Base-by-base conservation (phyloP, 352 stramenopile genomes). In the Globisporangium radiosum region DNA sequence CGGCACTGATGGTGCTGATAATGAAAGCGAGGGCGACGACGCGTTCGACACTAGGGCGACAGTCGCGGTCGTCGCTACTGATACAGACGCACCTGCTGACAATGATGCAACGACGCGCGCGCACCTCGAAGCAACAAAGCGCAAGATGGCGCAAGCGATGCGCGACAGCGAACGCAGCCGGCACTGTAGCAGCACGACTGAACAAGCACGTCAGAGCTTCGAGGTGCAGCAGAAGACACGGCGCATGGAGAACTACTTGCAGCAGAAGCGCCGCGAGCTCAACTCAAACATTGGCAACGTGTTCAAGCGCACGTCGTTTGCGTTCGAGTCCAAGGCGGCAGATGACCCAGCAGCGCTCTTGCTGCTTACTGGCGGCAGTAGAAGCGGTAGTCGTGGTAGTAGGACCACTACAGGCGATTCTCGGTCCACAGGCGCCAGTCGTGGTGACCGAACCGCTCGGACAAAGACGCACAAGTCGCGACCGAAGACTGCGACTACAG, bases 261-360 rank as follows among this genome's bases (percentile, higher is more conserved):
- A 86, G 43, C 81, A 90, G 57, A 90, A 90, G 60, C 72, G 72
- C 1, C 74, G 81, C 44, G 76, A 88, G 45, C 65, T 86, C 47
- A 85, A 78, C 39, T 77, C 69, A 9, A 87, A 84, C 47, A 88
- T 88, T 33, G 81, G 78, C 8, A 79, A 81, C 17, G 78, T 88
- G 14, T 87, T 90, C 54, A 85, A 85, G 60, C 74, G 78, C 36
- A 85, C 75, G 17, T 81, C 75, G 45, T 79, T 81, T 52, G 67
- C 67, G 10, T 73, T 85, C 36, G 63, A 72, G 44, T 71, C 64
- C 1, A 59, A 64, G 7, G 40, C 50, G 37, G 56, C 52, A 17
- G 53, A 62, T 13, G 49, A 61, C 7, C 52, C 59, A 1, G 62
- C 63, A 45, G 15, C 58, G 13, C 50, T 45, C 37, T 43, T 14